These are phyloP conservation scores for Leccinum rimulosum DNA, from an alignment of 768 basidiomycete species.

Conservation along the genomic window DNA sequence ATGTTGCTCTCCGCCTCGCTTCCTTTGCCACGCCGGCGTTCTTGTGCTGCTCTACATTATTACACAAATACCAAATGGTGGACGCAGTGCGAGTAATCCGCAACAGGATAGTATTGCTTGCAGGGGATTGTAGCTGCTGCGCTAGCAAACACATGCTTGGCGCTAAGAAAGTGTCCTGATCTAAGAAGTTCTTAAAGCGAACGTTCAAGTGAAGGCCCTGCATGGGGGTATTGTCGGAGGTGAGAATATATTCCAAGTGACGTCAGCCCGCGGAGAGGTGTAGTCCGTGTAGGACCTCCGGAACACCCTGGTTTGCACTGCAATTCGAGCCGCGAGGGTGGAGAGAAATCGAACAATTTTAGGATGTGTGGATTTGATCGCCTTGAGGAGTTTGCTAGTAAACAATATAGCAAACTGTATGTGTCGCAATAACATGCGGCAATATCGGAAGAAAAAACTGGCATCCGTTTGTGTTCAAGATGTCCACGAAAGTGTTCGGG, in stretches of 20 bases:
- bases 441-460: conserved; percentile 38
- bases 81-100: conserved; percentile 27
- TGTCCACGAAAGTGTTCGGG: conserved; percentile 39
- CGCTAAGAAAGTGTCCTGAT: conserved; percentile 42
- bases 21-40: conserved; percentile 7
- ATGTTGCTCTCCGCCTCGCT: conserved; percentile 19
- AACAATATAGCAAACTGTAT: conserved; percentile 33
- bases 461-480: conserved; percentile 39
- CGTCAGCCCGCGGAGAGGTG: conserved; percentile 2
- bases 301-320: conserved; percentile 10
- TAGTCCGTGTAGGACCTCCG: conserved; percentile 1
- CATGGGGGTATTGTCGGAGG: conserved; percentile 4
- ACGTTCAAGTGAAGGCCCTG: conserved; percentile 12
- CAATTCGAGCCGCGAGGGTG: conserved; percentile 3
- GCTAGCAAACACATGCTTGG: conserved; percentile 40
- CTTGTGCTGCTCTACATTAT: conserved; percentile 39
- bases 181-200: conserved; percentile 23
- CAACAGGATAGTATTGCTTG: conserved; percentile 45
- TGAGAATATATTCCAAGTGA: conserved; percentile 21
- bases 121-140: conserved; percentile 29
- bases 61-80: conserved; percentile 51
- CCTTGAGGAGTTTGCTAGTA: conserved; percentile 32
- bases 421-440: conserved; percentile 39
- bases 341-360: conserved; percentile 11
- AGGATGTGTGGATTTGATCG: conserved; percentile 17